phyloP scores from a whole-genome alignment of 306 rosid genomes.

The Arachis stenosperma region DNA sequence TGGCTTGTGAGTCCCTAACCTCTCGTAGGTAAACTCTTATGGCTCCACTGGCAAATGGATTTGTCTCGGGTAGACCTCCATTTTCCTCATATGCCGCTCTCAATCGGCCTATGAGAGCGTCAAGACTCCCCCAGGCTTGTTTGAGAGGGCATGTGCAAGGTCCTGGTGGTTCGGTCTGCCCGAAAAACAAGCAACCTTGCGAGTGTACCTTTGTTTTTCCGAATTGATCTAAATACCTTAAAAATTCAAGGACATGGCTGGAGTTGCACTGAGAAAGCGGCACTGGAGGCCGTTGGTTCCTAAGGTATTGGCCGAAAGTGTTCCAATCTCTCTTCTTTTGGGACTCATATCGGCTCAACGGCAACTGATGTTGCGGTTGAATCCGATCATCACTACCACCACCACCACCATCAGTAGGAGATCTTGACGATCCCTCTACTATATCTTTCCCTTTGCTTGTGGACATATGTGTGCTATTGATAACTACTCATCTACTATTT shows the following conservation, averaged over 20 bases:
- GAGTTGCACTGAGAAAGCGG: slow-evolving; percentile 74
- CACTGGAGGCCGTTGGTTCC: slow-evolving; percentile 84
- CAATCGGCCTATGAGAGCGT: slow-evolving; percentile 85
- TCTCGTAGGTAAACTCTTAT: slow-evolving; percentile 77
- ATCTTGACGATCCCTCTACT: slow-evolving; percentile 53
- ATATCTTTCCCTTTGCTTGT: slow-evolving; percentile 51
- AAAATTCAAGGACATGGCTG: slow-evolving; percentile 76
- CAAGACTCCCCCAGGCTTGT: slow-evolving; percentile 94
- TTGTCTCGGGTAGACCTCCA: slow-evolving; percentile 85
- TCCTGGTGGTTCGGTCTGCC: slow-evolving; percentile 74
- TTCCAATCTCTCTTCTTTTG: slow-evolving; percentile 91
- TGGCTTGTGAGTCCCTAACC: slow-evolving; percentile 80
- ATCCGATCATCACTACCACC: not conserved
- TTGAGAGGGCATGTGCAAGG: slow-evolving; percentile 87
- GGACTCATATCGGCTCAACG: slow-evolving; percentile 75
- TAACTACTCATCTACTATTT: slow-evolving; percentile 49
- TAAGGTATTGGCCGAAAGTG: slow-evolving; percentile 89
- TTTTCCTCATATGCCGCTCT: slow-evolving; percentile 95
- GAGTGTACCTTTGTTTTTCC: slow-evolving; percentile 87
- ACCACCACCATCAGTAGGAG: not conserved
- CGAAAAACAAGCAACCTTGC: slow-evolving; percentile 70
- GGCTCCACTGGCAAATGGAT: slow-evolving; percentile 78
- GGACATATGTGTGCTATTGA: slow-evolving; percentile 43
- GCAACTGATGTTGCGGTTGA: slow-evolving; percentile 38
- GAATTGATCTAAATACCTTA: slow-evolving; percentile 79